Evolutionary conservation across 352 stramenopile genomes (phyloP).

Genomic region (Globisporangium okanoganense): DNA sequence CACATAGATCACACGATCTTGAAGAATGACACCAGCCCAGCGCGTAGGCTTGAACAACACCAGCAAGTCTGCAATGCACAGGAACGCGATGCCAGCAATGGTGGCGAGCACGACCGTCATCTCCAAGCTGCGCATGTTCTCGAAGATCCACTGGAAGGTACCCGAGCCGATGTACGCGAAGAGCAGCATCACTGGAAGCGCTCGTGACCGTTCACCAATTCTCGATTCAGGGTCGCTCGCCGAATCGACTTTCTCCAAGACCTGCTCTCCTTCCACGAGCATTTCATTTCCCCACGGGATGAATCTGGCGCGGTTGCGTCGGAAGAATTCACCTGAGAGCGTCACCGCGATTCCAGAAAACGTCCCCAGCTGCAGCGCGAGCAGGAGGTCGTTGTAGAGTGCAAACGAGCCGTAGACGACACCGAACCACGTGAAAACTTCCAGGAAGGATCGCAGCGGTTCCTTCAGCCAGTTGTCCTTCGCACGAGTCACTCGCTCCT

Average conservation of each 20-base stretch:
- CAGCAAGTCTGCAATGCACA: slow-evolving; percentile 73
- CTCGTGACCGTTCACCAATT: slow-evolving; percentile 17
- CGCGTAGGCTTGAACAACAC: slow-evolving; percentile 53
- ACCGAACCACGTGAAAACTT: slow-evolving; percentile 79
- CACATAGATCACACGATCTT: slow-evolving; percentile 77
- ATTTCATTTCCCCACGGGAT: slow-evolving; percentile 39
- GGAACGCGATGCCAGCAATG: slow-evolving; percentile 76
- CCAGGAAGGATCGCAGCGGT: slow-evolving; percentile 75
- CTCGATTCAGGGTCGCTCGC: slow-evolving; percentile 10
- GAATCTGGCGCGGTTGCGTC: slow-evolving; percentile 51
- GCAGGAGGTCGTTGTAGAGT: slow-evolving; percentile 75
- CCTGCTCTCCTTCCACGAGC: neutral
- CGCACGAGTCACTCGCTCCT: slow-evolving; percentile 71
- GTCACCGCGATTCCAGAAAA: slow-evolving; percentile 82
- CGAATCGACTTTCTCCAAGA: slow-evolving; percentile 1
- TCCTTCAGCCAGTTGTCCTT: slow-evolving; percentile 74
- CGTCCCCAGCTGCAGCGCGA: slow-evolving; percentile 76
- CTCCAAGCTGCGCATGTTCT: slow-evolving; percentile 83
- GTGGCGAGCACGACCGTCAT: slow-evolving; percentile 75
- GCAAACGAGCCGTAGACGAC: slow-evolving; percentile 78
- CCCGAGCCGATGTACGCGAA: slow-evolving; percentile 84
- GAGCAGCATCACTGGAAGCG: slow-evolving; percentile 60
- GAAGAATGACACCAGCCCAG: slow-evolving; percentile 77
- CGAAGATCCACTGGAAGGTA: slow-evolving; percentile 88
- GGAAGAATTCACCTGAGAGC: slow-evolving; percentile 74